phyloP scores from a whole-genome alignment of 768 basidiomycete species.

The Mycena pura region DNA sequence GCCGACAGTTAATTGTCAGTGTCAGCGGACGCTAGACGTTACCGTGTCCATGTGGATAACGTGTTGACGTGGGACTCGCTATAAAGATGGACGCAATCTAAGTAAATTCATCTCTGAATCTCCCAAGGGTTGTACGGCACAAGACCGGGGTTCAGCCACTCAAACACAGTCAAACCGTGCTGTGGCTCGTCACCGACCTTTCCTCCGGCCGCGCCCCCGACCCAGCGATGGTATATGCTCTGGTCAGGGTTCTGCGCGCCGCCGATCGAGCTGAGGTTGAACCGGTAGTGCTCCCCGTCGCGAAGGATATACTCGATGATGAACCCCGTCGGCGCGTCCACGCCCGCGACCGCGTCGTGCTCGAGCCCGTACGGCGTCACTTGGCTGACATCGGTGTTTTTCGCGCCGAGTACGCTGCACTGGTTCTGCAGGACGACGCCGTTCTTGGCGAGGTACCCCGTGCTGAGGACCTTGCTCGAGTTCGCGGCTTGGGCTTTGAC shows the following conservation, averaged over 20 bases:
- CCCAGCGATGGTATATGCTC: conserved; percentile 33
- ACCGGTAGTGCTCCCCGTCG: conserved; percentile 27
- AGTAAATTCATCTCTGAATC: too few species aligned
- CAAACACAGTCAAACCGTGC: conserved; percentile 14
- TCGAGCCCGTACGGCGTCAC: conserved; percentile 26
- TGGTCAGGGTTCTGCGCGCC: conserved; percentile 25
- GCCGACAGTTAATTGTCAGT: too few species aligned
- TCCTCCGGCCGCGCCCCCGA: conserved; percentile 19
- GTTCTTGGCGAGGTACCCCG: conserved; percentile 30
- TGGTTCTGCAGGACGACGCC: conserved; percentile 33
- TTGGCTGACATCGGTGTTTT: conserved; percentile 20
- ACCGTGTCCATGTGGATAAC: too few species aligned
- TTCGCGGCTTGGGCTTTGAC: conserved; percentile 20
- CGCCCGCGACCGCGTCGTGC: conserved; percentile 17
- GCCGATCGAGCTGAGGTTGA: conserved; percentile 26
- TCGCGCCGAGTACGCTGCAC: conserved; percentile 28
- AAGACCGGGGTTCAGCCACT: conserved; percentile 28
- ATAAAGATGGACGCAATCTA: too few species aligned
- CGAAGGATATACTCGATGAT: conserved; percentile 29
- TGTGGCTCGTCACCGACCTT: conserved; percentile 7
- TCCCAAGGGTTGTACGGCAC: too few species aligned
- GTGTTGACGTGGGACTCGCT: too few species aligned
- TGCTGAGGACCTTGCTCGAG: conserved; percentile 26
- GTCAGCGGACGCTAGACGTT: too few species aligned
- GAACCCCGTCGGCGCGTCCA: conserved; percentile 27